Evolutionary conservation across 2,329 filamentous ascomycete genomes (phyloP), one percentile per base, ranked within the genome.

Genomic region (Fusarium devonianum): DNA sequence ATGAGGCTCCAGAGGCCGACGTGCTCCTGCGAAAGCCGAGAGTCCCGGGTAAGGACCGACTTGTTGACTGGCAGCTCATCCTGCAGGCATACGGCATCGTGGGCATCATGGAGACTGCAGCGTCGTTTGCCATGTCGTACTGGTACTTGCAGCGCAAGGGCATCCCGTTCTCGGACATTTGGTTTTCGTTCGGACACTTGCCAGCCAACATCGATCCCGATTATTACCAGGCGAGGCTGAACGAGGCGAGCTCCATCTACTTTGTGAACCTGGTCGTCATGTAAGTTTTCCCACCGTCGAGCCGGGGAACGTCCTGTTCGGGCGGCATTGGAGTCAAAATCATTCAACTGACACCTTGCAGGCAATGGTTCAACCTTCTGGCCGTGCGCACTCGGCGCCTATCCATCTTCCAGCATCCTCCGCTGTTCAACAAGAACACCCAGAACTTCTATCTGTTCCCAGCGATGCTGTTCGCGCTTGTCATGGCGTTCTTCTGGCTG

Each of bases 191-290:
- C 64, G 85, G 85, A 39, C 63, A 70, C 3, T 62, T 79, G 4
- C 81, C 79, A 8, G 75, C 62, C 47, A 73, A 67, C 65, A 76
- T 82, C 9, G 78, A 81, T 40, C 70, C 78, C 2, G 81, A 82
- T 34, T 80, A 78, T 46, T 82, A 85, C 62, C 73, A 71, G 0
- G 69, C 74, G 19, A 78, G 82, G 54, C 72, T 88, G 17, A 87
- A 86, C 55, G 78, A 81, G 52, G 87, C 87, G 0, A 87, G 82
- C 26, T 88, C 85, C 12, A 86, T 93, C 51, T 92, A 92, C 70
- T 92, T 92, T 62, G 82, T 92, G 59, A 92, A 86, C 50, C 74
- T 93, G 16, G 89, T 93, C 2, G 85, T 92, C 37, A 90, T 92
- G 87, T 60, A 58, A 58, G 57, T 60, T 29, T 12, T 4, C 23